Conservation (phyloP, 495 filamentous ascomycete genomes). For the Apiosordaria backusii region DNA sequence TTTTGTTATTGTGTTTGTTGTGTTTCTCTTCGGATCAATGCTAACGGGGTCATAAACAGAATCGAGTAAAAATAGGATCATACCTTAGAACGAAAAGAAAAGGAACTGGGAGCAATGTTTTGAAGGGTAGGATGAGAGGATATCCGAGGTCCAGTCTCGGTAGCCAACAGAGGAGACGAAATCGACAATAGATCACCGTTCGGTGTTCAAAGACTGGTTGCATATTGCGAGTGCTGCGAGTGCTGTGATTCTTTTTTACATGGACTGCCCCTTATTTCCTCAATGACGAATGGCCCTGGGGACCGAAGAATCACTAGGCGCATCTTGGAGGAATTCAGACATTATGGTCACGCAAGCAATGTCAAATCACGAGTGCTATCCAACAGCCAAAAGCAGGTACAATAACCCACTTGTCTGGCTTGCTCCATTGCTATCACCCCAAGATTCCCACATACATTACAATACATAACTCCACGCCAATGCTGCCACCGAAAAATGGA, state of each 20-base stretch:
- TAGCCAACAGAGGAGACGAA: not conserved
- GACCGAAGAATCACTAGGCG: too few relatives aligned
- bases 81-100: not conserved
- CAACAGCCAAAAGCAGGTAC: not conserved
- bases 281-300: too few relatives aligned
- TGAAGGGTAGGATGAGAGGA: not conserved
- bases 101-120: not conserved
- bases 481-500: not conserved
- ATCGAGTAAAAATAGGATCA: slow-evolving; percentile 9
- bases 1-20: slow-evolving; percentile 1
- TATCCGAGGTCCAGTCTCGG: not conserved
- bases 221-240: too few relatives aligned
- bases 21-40: not conserved
- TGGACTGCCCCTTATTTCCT: too few relatives aligned
- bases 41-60: not conserved
- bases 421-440: not conserved
- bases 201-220: too few relatives aligned
- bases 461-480: not conserved
- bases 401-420: not conserved
- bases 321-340: too few relatives aligned
- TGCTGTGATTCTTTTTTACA: not conserved
- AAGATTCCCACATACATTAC: not conserved
- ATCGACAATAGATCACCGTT: not conserved
- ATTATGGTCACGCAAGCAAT: not conserved
- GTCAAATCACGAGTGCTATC: not conserved